Base-by-base conservation (phyloP, 495 filamentous ascomycete species). In the Xylaria intraflava region DNA sequence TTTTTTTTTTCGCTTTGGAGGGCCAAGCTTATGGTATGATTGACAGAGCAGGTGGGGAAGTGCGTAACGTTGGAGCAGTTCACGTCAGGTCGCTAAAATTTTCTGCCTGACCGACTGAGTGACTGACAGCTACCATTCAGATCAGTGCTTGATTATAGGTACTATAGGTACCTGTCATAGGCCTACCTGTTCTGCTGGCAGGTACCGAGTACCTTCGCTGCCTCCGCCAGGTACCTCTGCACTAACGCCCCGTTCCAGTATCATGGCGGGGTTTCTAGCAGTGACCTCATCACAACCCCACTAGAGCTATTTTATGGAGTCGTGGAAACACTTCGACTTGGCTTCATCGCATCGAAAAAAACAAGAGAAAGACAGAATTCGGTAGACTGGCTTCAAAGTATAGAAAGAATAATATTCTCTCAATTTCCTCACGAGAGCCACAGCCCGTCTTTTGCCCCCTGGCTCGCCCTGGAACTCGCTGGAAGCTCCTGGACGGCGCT, bases 221-320 rank as follows among this genome's bases (percentile, higher is more conserved):
- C 17, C 31, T 10, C 4, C 31, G 31, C 12, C 31, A 2, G 11
- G 6, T 12, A 35, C 40, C 23, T 20, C 2, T 5, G 17, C 17
- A 6, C 40, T 22, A 22, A 20, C n/a, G n/a, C n/a, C n/a, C 31
- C 31, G 8, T 35, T n/a, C n/a, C n/a, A n/a, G 26, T 24, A 11
- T 4, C 27, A 45, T 46, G 51, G 51, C 42, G 51, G 51, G 51
- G 51, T 53, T 30, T 33, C 8, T 6, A 6, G 4, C 27, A 46
- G 51, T 53, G 51, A 53, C 42, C 31, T 53, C 42, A 53, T 53
- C 9, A 44, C 19, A 9, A 27, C 51, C 42, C 42, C 51, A 46
- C 51, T 22, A 53, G 23, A 53, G 42, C 42, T 46, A 19, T 24
- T 17, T 14, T 16, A n/a, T 10, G 22, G 45, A 55, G 35, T 42